phyloP scores from a whole-genome alignment of 331 rosid genomes.

The Pyracantha coccinea region DNA sequence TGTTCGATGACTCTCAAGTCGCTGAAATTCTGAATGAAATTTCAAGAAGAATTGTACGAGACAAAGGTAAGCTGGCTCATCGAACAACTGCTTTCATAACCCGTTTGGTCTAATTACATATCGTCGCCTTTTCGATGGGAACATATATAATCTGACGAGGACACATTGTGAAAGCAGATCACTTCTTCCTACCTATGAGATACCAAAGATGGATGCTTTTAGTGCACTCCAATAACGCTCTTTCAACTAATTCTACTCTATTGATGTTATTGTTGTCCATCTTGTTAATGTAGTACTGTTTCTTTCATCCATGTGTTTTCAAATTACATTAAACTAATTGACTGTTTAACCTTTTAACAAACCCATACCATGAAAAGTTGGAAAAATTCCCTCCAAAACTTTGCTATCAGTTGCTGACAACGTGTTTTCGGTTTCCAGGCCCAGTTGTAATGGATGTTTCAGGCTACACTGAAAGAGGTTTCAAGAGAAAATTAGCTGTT shows the following conservation, averaged over 20 bases:
- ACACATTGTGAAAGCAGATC: not conserved
- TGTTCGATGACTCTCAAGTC: slow-evolving; percentile 51
- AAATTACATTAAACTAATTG: not conserved
- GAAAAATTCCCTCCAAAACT: not conserved
- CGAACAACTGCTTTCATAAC: not conserved
- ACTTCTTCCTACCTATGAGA: not conserved
- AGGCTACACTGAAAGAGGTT: slow-evolving; percentile 92
- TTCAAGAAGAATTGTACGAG: slow-evolving; percentile 83
- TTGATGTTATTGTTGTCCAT: not conserved
- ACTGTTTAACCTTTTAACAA: slow-evolving; percentile 3
- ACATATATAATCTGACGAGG: not conserved
- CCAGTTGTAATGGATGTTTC: slow-evolving; percentile 81
- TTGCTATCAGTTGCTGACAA: slow-evolving; percentile 8
- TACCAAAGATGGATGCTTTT: not conserved
- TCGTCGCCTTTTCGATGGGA: not conserved
- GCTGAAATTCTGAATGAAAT: slow-evolving; percentile 74
- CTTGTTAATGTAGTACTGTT: not conserved
- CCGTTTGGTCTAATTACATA: not conserved
- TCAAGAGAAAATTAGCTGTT: slow-evolving; percentile 92
- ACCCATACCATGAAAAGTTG: not conserved
- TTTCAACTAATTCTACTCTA: not conserved
- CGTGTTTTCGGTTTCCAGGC: slow-evolving; percentile 46
- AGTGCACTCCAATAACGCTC: not conserved
- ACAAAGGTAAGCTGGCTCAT: slow-evolving; percentile 50
- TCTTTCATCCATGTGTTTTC: not conserved